These are phyloP conservation scores for Andrographis paniculata DNA, from an alignment of 305 asterid species.

Conservation along the genomic window DNA sequence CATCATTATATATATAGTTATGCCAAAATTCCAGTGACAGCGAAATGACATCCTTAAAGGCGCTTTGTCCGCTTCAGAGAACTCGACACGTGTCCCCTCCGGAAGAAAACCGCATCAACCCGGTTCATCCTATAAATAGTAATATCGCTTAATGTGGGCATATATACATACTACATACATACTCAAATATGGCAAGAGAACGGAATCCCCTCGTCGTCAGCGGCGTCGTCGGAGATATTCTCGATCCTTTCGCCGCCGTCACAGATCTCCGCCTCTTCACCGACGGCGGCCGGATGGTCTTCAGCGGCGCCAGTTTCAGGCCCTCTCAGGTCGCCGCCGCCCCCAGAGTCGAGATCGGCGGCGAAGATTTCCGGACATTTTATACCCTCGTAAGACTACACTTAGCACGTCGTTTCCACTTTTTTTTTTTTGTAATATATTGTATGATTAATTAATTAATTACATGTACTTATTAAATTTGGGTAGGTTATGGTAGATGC, in stretches of 20 bases:
- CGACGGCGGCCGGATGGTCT: slow-evolving; percentile 16
- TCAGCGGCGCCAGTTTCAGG: slow-evolving; percentile 29
- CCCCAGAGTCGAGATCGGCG: slow-evolving; percentile 46
- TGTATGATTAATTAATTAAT: not conserved
- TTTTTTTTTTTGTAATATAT: not conserved
- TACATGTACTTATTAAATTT: not conserved
- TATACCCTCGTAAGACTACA: slow-evolving; percentile 34
- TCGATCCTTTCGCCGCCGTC: slow-evolving; percentile 28
- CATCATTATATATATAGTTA: too few species aligned
- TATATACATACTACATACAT: not conserved
- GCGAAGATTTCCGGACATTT: slow-evolving; percentile 30
- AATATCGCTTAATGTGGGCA: not conserved
- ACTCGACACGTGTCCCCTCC: not conserved
- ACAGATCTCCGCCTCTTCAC: slow-evolving; percentile 15
- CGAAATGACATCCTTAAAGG: too few species aligned
- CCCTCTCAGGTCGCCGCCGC: slow-evolving; percentile 33
- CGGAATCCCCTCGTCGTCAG: slow-evolving; percentile 27
- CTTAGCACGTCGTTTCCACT: not conserved
- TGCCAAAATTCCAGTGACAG: too few species aligned
- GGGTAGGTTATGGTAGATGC: slow-evolving; percentile 47
- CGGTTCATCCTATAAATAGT: not conserved
- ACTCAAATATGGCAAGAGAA: slow-evolving; percentile 20
- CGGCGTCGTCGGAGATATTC: slow-evolving; percentile 39
- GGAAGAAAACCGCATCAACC: not conserved
- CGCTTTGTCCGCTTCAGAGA: not conserved